Evolutionary conservation across 1,284 basidiomycete species (phyloP).

Genomic region (Microbotryum saponariae): DNA sequence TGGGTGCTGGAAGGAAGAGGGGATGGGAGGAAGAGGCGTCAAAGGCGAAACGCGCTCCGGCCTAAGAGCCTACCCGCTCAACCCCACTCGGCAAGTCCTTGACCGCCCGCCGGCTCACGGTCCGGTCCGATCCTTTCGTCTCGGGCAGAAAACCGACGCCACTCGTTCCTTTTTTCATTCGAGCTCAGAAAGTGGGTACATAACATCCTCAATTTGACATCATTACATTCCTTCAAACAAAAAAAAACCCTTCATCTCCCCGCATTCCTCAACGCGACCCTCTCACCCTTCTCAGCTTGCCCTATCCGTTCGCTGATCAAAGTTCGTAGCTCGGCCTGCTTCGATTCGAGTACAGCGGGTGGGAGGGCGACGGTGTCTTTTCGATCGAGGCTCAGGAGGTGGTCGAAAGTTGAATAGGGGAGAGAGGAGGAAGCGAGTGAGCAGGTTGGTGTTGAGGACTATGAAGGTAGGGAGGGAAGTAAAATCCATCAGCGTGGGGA

Average conservation of each 20-base stretch:
- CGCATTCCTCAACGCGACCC: not conserved
- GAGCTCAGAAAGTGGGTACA: too few species aligned
- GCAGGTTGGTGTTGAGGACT: slow-evolving; percentile 52
- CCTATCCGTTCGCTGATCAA: slow-evolving; percentile 19
- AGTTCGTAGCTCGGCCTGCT: slow-evolving; percentile 39
- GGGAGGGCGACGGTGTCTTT: slow-evolving; percentile 36
- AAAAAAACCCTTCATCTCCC: too few species aligned
- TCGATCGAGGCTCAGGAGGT: slow-evolving; percentile 63
- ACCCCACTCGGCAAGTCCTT: too few species aligned
- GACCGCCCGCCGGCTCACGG: too few species aligned
- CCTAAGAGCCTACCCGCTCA: too few species aligned
- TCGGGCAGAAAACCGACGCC: too few species aligned
- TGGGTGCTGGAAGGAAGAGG: not conserved
- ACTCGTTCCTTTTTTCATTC: too few species aligned
- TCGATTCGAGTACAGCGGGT: slow-evolving; percentile 41
- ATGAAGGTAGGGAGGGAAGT: slow-evolving; percentile 47
- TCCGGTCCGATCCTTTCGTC: too few species aligned
- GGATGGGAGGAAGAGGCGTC: not conserved
- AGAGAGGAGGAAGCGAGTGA: slow-evolving; percentile 55
- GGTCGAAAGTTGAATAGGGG: slow-evolving; percentile 78
- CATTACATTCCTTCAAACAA: too few species aligned
- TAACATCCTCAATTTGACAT: too few species aligned
- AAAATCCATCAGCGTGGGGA: not conserved
- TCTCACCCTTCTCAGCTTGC: slow-evolving; percentile 10
- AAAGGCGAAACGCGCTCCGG: too few species aligned